A percentile compares a stretch with the other conserved stretches of the same genome.
phyloP scores from a whole-genome alignment of 2,329 filamentous ascomycete species.

The Monosporascus ibericus region DNA sequence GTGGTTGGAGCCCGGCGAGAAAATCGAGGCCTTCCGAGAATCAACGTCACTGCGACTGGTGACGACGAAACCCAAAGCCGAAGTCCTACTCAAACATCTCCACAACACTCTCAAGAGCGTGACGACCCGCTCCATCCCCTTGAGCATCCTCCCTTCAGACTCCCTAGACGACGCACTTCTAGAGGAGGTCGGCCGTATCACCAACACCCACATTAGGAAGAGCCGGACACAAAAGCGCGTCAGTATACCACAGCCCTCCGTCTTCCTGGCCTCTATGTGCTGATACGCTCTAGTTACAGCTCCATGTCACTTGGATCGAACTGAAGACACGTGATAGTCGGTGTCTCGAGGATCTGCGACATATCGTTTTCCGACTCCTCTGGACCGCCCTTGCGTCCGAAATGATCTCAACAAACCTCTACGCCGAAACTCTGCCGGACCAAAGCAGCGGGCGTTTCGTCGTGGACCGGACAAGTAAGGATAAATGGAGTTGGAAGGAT shows the following conservation, averaged over 20 bases:
- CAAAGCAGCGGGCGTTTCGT: constrained; percentile 24
- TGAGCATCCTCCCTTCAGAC: constrained; percentile 17
- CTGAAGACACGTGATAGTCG: constrained; percentile 7
- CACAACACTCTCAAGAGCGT: constrained; percentile 22
- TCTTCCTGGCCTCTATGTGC: neutral
- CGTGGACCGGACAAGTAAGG: constrained; percentile 17
- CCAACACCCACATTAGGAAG: constrained; percentile 21
- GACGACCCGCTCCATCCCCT: constrained; percentile 16
- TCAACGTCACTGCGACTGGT: constrained; percentile 27
- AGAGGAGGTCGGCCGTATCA: constrained; percentile 31
- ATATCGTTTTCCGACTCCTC: constrained; percentile 41
- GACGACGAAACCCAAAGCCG: constrained; percentile 29
- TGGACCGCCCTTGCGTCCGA: constrained; percentile 25
- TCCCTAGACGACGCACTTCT: constrained; percentile 20
- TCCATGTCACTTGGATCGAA: constrained; percentile 38
- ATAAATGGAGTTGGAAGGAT: constrained; percentile 32
- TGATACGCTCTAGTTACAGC: constrained; percentile 9
- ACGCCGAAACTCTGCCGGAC: constrained; percentile 2
- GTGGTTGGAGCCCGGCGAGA: constrained; percentile 28
- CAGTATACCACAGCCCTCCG: constrained; percentile 4
- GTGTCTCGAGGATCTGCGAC: constrained; percentile 32
- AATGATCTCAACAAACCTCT: constrained; percentile 16
- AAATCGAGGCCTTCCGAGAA: constrained; percentile 29
- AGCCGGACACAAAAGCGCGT: constrained; percentile 16
- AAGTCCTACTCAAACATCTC: constrained; percentile 29